Base-by-base conservation (phyloP, 1,284 basidiomycete species). In the Rhodotorula glutinis region DNA sequence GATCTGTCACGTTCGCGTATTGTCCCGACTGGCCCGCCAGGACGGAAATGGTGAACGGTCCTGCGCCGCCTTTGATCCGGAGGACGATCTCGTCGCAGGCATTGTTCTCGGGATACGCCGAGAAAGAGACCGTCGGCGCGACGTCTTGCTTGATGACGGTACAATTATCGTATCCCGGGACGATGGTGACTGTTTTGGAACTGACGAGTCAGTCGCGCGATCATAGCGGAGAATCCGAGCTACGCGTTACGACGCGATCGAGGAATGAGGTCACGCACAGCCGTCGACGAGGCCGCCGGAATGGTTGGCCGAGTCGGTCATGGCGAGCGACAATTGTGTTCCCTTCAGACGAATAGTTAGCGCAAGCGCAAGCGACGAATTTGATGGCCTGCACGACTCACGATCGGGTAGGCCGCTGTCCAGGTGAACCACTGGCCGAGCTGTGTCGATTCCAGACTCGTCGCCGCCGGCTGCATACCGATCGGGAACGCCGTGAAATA, bases 221-320 rank as follows among this genome's bases (percentile, higher is more conserved):
- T 38, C 33, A 38, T 38, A 27, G 40, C 54, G 40, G 38, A 53
- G 41, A 11, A 33, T 56, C 25, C 17, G 44, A 3, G 14, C 49
- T 41, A 19, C 41, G n/a, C n/a, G 29, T n/a, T 14, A 17, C n/a
- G 25, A 27, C 40, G 44, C 11, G 10, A 29, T 38, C 9, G 7
- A 25, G 23, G 11, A 19, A 13, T 19, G 25, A 5, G 0, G 3
- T 2, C 14, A 66, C 70, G 47, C 57, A 69, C 70, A 72, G 21
- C 60, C 57, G 8, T 27, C 53, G 21, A 69, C 65, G 2, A 62
- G 40, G 14, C 70, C 70, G 2, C 70, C 70, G 13, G 61, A 62
- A 46, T 69, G 66, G 17, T 63, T 65, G 1, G 41, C 67, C 25
- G 63, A 63, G 56, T 72, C 71, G 16, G 66, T 43, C 71, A 72